Base-by-base conservation (phyloP, 192 early-diverging fungal species). In the Coemansia sp. region DNA sequence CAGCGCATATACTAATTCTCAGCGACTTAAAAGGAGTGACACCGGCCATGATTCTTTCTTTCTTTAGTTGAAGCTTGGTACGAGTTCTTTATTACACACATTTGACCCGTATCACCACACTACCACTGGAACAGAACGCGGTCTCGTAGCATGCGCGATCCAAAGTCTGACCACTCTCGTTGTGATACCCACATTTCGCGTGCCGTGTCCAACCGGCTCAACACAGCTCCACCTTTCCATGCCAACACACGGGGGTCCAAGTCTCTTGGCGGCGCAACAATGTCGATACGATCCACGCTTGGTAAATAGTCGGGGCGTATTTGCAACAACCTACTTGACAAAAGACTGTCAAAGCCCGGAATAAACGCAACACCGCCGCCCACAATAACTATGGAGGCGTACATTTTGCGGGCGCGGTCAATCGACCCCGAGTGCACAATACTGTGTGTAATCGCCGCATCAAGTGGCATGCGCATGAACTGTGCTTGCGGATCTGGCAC, bases 181-280 rank as follows among this genome's bases (percentile, higher is more conserved):
- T 57, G 47, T 1, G 85, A 83, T 21, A 95, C 82, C 92, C 92
- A 95, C 82, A 92, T 73, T 17, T 95, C 92, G 44, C 83, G 86
- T 3, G 88, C 84, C 50, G 82, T 85, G 17, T 95, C 94, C 25
- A 94, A 76, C 49, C 90, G 85, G 50, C 85, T 82, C 60, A 93
- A 72, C 11, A 95, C 91, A 2, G 89, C 85, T 1, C 83, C 92
- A 15, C 94, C 94, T 67, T 94, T 96, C 94, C 94, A 96, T 2
- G 85, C 89, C 54, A 96, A 65, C 52, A 94, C 74, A 6, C 89
- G 75, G 2, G 92, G 88, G 53, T 96, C 93, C 25, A 96, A 78
- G 49, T 96, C 93, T 10, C 92, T 74, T 2, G 94, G 92, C 9
- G 89, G 85, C 9, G 89, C 86, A 37, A 94, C 66, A 0, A 94